Evolutionary conservation across 306 rosid species (phyloP).

Genomic region (Prinsepia uniflora): DNA sequence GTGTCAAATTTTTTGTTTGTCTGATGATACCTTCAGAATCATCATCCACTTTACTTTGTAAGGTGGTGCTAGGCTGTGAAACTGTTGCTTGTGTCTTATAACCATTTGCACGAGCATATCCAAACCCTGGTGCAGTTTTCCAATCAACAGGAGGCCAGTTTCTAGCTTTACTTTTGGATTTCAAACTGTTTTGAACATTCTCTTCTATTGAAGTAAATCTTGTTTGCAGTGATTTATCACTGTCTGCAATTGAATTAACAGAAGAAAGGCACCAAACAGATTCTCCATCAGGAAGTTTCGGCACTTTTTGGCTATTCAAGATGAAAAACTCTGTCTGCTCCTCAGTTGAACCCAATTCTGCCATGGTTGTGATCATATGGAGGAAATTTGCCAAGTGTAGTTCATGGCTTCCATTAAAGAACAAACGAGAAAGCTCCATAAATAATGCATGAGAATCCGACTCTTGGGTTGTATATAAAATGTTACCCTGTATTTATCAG

Average conservation of each 20-base stretch:
- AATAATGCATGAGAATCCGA: slow-evolving; percentile 71
- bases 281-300: slow-evolving; percentile 65
- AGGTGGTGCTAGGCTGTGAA: slow-evolving; percentile 25
- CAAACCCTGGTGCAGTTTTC: slow-evolving; percentile 82
- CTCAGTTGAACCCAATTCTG: slow-evolving; percentile 58
- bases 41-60: slow-evolving; percentile 31
- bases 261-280: slow-evolving; percentile 63
- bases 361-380: slow-evolving; percentile 74
- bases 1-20: slow-evolving; percentile 34
- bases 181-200: slow-evolving; percentile 40
- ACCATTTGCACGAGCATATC: slow-evolving; percentile 58
- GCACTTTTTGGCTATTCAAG: slow-evolving; percentile 61
- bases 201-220: slow-evolving; percentile 20
- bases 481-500: slow-evolving; percentile 47
- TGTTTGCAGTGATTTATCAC: slow-evolving; percentile 29
- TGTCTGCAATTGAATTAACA: slow-evolving; percentile 26
- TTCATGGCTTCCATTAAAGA: slow-evolving; percentile 56
- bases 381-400: slow-evolving; percentile 82
- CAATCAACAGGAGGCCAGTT: slow-evolving; percentile 81
- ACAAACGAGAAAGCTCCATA: slow-evolving; percentile 74
- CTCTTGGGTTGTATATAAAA: slow-evolving; percentile 54
- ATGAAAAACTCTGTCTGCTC: slow-evolving; percentile 69
- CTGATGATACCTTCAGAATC: slow-evolving; percentile 26
- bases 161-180: slow-evolving; percentile 35
- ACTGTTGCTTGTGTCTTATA: slow-evolving; percentile 41